These are phyloP conservation scores for Trypanosoma melophagium DNA, from an alignment of 208 protist genomes.

Conservation along the genomic window DNA sequence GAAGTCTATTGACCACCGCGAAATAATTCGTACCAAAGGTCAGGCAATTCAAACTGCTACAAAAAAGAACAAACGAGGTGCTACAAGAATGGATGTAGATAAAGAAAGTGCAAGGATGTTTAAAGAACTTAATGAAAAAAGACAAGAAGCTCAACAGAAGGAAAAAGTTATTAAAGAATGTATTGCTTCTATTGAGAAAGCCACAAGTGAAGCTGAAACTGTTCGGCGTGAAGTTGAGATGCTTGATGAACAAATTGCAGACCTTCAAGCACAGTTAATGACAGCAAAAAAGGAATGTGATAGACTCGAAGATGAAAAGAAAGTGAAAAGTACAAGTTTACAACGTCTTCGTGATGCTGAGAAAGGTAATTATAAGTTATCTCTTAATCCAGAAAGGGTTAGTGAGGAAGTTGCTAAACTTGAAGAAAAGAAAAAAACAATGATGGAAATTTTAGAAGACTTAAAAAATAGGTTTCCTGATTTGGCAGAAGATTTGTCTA, in stretches of 20 bases:
- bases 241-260: slow-evolving; percentile 71
- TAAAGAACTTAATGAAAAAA: slow-evolving; percentile 86
- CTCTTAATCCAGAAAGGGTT: slow-evolving; percentile 64
- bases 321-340: slow-evolving; percentile 74
- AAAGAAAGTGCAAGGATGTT: slow-evolving; percentile 87
- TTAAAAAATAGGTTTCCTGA: slow-evolving; percentile 72
- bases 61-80: slow-evolving; percentile 57
- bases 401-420: slow-evolving; percentile 45
- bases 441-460: slow-evolving; percentile 75
- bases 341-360: slow-evolving; percentile 85
- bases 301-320: slow-evolving; percentile 74
- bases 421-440: slow-evolving; percentile 58
- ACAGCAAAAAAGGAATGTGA: slow-evolving; percentile 61
- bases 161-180: slow-evolving; percentile 81
- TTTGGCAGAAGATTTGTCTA: slow-evolving; percentile 46
- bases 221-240: slow-evolving; percentile 68
- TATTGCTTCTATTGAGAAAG: slow-evolving; percentile 79
- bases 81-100: slow-evolving; percentile 76
- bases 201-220: slow-evolving; percentile 68
- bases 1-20: slow-evolving; percentile 91
- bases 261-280: slow-evolving; percentile 58
- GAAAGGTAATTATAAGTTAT: slow-evolving; percentile 80
- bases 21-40: slow-evolving; percentile 92
- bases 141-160: slow-evolving; percentile 80
- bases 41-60: slow-evolving; percentile 71